Conservation (phyloP, 2,329 filamentous ascomycete genomes). For the Neoascochyta sp. region DNA sequence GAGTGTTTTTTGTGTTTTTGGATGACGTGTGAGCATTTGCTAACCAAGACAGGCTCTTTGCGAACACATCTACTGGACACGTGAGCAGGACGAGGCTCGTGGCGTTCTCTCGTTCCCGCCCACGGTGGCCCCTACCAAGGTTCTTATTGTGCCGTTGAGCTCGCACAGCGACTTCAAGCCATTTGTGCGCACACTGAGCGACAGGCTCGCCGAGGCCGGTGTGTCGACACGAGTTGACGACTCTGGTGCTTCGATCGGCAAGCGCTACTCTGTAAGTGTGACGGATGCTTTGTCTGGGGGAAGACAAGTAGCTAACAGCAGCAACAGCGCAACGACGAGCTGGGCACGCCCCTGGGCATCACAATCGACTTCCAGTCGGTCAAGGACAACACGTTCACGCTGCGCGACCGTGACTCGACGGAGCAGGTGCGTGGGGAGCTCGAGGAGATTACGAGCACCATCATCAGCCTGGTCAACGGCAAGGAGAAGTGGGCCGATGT, state of each 20-base stretch:
- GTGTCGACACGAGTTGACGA: conserved; percentile 86
- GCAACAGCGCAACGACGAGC: conserved; percentile 79
- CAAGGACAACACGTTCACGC: conserved; percentile 79
- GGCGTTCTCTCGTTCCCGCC: conserved; percentile 73
- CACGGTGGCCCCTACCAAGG: conserved; percentile 86
- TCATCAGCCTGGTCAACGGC: conserved; percentile 61
- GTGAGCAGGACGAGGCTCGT: conserved; percentile 77
- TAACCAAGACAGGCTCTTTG: conserved; percentile 70
- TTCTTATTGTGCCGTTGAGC: conserved; percentile 85
- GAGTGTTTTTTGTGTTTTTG: conserved; percentile 7
- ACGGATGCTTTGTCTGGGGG: no score
- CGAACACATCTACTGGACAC: conserved; percentile 94
- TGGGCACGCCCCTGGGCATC: conserved; percentile 89
- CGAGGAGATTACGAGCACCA: conserved; percentile 72
- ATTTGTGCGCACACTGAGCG: conserved; percentile 67
- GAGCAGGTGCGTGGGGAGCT: conserved; percentile 83
- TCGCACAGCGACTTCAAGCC: conserved; percentile 76
- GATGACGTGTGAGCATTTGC: conserved; percentile 1
- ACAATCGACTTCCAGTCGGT: conserved; percentile 95
- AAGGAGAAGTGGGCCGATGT: conserved; percentile 68
- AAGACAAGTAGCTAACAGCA: conserved; percentile 18
- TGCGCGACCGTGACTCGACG: conserved; percentile 82
- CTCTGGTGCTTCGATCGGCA: conserved; percentile 87
- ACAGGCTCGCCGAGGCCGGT: conserved; percentile 70
- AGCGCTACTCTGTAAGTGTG: conserved; percentile 60